phyloP scores from a whole-genome alignment of 306 rosid species.

The Senna siamea region DNA sequence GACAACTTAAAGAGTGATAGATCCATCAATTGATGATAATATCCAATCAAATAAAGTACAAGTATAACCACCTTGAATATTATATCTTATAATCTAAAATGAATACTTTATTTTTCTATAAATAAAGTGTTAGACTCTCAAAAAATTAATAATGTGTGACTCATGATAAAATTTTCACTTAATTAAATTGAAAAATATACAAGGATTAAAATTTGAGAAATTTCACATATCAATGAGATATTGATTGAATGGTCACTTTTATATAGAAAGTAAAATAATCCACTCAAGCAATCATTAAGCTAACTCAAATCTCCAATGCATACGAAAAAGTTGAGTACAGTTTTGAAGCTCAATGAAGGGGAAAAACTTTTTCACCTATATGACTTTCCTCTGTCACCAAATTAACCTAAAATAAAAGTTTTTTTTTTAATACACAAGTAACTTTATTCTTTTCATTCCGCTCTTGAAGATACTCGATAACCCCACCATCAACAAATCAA shows the following conservation, averaged over 20 bases:
- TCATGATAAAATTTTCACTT: neutral
- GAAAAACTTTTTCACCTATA: conserved; percentile 30
- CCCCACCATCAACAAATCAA: conserved; percentile 29
- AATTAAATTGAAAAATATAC: too few species aligned
- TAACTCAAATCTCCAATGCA: conserved; percentile 24
- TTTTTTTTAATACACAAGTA: conserved; percentile 29
- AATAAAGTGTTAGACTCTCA: too few species aligned
- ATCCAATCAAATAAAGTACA: too few species aligned
- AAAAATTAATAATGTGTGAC: too few species aligned
- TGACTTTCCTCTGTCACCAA: conserved; percentile 4
- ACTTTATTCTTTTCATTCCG: conserved; percentile 37
- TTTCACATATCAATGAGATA: too few species aligned
- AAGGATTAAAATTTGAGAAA: too few species aligned
- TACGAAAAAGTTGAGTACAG: conserved; percentile 21
- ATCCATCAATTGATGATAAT: too few species aligned
- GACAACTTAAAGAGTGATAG: too few species aligned
- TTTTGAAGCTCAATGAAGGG: conserved; percentile 29
- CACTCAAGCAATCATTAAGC: conserved; percentile 36
- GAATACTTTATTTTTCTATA: too few species aligned
- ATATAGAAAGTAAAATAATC: conserved; percentile 1
- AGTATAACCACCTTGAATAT: too few species aligned
- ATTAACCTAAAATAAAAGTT: conserved; percentile 32
- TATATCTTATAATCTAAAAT: too few species aligned
- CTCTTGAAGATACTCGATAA: conserved; percentile 28
- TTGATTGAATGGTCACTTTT: too few species aligned